A percentile compares a stretch with the other conserved stretches of the same genome.
Evolutionary conservation across 306 rosid species (phyloP).

Genomic region (Sechiopsis laciniata): DNA sequence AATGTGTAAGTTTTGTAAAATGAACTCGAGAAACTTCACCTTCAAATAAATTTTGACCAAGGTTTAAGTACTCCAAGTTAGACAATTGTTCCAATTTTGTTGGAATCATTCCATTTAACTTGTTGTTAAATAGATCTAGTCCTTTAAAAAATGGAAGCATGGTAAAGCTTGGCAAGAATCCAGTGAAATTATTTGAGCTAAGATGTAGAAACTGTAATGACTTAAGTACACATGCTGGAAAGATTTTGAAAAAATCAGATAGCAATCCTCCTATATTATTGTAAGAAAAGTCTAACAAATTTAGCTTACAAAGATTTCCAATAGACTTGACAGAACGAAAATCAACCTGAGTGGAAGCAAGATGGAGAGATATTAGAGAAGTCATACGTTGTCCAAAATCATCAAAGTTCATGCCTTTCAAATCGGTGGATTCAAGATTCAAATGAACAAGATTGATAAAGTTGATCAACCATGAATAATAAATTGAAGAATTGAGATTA

Average conservation of each 20-base stretch:
- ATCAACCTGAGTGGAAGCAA: background rate
- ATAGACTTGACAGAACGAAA: background rate
- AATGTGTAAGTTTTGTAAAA: too few species aligned
- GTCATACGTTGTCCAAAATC: too few species aligned
- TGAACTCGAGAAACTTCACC: too few species aligned
- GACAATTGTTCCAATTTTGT: too few species aligned
- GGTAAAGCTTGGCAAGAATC: background rate
- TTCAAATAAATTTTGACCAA: too few species aligned
- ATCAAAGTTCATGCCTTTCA: background rate
- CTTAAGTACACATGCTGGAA: background rate
- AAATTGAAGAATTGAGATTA: background rate
- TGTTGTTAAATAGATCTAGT: background rate
- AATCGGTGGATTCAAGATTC: background rate
- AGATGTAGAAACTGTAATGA: background rate
- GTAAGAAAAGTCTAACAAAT: background rate
- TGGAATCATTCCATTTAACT: background rate
- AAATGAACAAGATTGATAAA: background rate
- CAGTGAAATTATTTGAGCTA: background rate
- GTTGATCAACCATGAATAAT: background rate
- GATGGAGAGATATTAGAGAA: too few species aligned
- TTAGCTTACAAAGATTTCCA: background rate
- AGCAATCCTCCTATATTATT: background rate
- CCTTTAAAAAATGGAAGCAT: background rate
- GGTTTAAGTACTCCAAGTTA: too few species aligned
- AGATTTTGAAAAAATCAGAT: background rate